Evolutionary conservation across 2,329 filamentous ascomycete species (phyloP), one percentile per base, ranked within the genome.

Genomic region (Colletotrichum echinochloae): DNA sequence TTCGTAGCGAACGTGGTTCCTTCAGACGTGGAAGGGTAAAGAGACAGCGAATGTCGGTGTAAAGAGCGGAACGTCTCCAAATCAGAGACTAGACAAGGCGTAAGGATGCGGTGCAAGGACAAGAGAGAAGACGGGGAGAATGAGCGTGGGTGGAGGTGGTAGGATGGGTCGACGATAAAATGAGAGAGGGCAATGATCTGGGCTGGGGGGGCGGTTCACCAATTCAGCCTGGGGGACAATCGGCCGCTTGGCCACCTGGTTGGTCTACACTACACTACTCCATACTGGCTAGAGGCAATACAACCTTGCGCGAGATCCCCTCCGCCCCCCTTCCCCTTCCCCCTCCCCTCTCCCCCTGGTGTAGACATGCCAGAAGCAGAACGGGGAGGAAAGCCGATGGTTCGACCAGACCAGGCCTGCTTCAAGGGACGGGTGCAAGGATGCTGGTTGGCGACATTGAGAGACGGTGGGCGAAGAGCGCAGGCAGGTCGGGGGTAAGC

Each of bases 101-200:
- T 65, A 71, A 65, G 69, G 66, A 65, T 70, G 48, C 60, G 65
- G 55, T 68, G 66, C 65, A 65, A 71, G 69, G 69, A 71, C 60
- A 70, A 70, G 60, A 70, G 66, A 60, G 44, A 55, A 66, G 41
- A 57, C 65, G 65, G 65, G 66, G 66, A 70, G 69, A 69, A 71
- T 16, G 54, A 59, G 49, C 54, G 49, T 26, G 51, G 54, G 66
- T 65, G 60, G 69, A 69, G 65, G 66, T 60, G 35, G 48, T 60
- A 70, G 66, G 69, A 71, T 71, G 68, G 68, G 68, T 60, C 68
- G 68, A 71, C 65, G 68, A 71, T 68, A 46, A 68, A 71, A 71
- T 71, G 68, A 67, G 63, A 51, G 66, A 60, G 63, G 61, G 48
- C 51, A 55, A 51, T 26, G 35, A 67, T 66, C 46, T 33, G 54